Percentiles rank a stretch among this genome's conserved stretches.
These are phyloP conservation scores for Diaporthe nobilis DNA, from an alignment of 2,329 filamentous ascomycete genomes.

Conservation along the genomic window DNA sequence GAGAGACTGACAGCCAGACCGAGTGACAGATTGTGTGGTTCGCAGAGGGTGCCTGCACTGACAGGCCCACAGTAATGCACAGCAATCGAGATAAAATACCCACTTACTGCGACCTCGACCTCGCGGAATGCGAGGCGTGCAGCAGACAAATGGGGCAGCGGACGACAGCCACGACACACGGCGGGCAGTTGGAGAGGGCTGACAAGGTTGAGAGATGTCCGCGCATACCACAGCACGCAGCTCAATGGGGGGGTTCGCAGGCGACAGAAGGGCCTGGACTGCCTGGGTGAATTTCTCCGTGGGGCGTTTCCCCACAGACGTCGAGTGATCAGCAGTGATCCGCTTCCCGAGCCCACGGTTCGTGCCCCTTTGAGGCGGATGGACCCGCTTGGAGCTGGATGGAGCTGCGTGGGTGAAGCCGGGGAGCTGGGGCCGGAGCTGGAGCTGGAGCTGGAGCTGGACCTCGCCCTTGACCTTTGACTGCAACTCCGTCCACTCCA, in stretches of 20 bases:
- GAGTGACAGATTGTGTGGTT: conserved; percentile 4
- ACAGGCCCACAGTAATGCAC: conserved; percentile 5
- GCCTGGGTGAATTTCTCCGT: conserved; percentile 30
- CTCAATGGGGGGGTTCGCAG: not conserved
- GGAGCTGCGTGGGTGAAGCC: not conserved
- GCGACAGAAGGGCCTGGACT: conserved; percentile 31
- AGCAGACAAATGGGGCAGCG: not conserved
- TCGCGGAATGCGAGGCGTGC: not conserved
- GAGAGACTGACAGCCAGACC: not conserved
- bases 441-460: not conserved
- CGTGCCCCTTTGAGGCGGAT: conserved; percentile 12
- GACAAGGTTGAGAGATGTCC: conserved; percentile 19
- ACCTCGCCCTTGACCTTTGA: no score
- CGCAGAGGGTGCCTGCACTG: not conserved
- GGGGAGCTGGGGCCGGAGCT: not conserved
- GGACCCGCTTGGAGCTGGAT: conserved; percentile 2
- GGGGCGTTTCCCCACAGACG: conserved; percentile 32
- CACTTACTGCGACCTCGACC: not conserved
- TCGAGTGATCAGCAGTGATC: conserved; percentile 34
- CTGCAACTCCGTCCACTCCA: not conserved
- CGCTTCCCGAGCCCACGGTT: conserved; percentile 33
- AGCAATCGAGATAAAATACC: conserved; percentile 14
- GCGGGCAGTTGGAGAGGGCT: not conserved
- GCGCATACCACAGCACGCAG: not conserved
- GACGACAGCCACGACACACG: not conserved